Base-by-base conservation (phyloP, 371 early-diverging fungal genomes). In the Mucor irregularis region DNA sequence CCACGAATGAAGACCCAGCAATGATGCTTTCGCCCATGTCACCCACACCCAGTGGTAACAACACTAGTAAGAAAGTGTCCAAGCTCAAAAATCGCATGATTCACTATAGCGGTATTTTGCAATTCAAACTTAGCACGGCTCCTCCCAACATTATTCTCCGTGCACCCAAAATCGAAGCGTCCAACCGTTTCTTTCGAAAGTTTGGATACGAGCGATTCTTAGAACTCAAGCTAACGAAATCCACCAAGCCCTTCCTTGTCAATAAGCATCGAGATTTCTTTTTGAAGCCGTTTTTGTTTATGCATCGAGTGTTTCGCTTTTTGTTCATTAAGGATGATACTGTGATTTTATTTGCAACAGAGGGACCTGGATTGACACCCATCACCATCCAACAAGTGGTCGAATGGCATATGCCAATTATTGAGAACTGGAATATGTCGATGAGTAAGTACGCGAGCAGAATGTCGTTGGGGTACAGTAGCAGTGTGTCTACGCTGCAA, bases 391-490 rank as follows among this genome's bases (percentile, higher is more conserved):
- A 70, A 8, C 49, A 69, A 40, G 71, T 75, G 8, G 68, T 80
- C 24, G 62, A 80, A 42, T 75, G 68, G 71, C 76, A 80, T 38
- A 66, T 80, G 33, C 80, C 80, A 0, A 58, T 77, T 19, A 19
- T 51, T 8, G 72, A 76, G 16, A 77, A 80, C 24, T 64, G 69
- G 61, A 19, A 59, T 10, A 71, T 80, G 72, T 53, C 75, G 0
- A 63, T 71, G 25, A 61, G 68, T 42, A 80, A 80, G 28, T 80
- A 73, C 39, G 61, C 69, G 4, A 69, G 73, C 25, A 59, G 80
- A 7, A 75, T 80, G 64, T 49, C 76, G 1, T 62, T 80, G 5
- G 78, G 76, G 5, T 77, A 77, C 46, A 75, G 76, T 22, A 75
- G 77, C 50, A 75, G 78, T 40, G 69, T 66, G 0, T 58, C 73